Base-by-base conservation (phyloP, 164 flowering plant genomes). In the Brasenia schreberi region DNA sequence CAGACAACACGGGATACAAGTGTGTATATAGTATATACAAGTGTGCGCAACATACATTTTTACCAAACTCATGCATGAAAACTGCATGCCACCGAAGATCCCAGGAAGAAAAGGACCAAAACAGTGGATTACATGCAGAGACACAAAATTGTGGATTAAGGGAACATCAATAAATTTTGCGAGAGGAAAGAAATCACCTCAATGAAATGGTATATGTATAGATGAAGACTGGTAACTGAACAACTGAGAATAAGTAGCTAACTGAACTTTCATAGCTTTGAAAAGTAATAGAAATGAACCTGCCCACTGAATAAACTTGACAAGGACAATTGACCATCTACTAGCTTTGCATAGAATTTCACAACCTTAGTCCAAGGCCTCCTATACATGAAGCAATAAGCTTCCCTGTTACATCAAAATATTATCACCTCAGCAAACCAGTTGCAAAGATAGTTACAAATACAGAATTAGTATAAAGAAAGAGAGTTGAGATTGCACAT, bases 341-440 rank as follows among this genome's bases (percentile, higher is more conserved):
- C 90, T 52, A 84, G 19, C 64, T 77, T 68, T 2, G 76, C 76
- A 69, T 94, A 94, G 62, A 94, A 94, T 73, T 81, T 81, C 67
- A 69, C 65, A 19, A 94, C 89, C 19, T 72, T 71, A 52, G 84
- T 74, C 97, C 98, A 94, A 5, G 92, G 87, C 71, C 85, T 85
- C 1, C 53, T 71, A 68, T 82, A 79, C 98, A 94, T 94, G 75
- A 83, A 90, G 62, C 79, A 59, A 64, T 76, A 81, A 75, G 85
- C 78, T 73, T 90, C 95, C 81, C 94, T 90, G 76, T 63, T 69
- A 64, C 69, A 71, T 45, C 4, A 53, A 23, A 69, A 0, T 39
- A 7, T 17, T 18, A 27, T n/a, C n/a, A n/a, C n/a, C n/a, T n/a
- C n/a, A n/a, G n/a, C n/a, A n/a, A n/a, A n/a, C n/a, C n/a, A n/a